Base-by-base conservation (phyloP, 108 stramenopile genomes). In the Pelagomonas calceolata region DNA sequence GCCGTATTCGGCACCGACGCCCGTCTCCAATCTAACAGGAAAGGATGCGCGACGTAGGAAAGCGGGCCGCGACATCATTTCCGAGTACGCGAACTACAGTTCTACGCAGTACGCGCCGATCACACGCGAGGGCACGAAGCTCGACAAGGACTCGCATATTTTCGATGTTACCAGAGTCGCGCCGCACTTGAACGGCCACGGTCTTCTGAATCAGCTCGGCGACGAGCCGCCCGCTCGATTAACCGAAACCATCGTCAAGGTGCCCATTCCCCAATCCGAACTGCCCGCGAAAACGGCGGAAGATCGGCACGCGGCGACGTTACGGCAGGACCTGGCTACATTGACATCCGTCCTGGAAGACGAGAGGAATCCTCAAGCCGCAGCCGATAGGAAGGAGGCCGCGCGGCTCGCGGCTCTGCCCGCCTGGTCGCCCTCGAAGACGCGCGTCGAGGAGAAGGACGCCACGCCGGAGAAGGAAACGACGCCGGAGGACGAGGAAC, bases 41-140 rank as follows among this genome's bases (percentile, higher is more conserved):
- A 0, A 35, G 4, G n/a, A 15, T 7, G 21, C 0, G 34, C 15
- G 36, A 12, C 21, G 0, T 44, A 30, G 5, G n/a, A 26, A 39
- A 15, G 44, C 35, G 18, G n/a, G 66, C 43, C 75, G 82, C 36
- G 85, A 86, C 73, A 82, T 84, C n/a, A 80, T 87, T 39, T 63
- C 74, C 44, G 86, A 80, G 30, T 87, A 87, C 73, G 66, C 66
- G 17, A 84, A 84, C 73, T 82, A 63, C 39, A 65, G 74, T 36
- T 80, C 79, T 26, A 63, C 31, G 15, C 78, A 84, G 26, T 87
- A 86, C 63, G 86, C 86, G 18, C 86, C 86, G 0, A 36, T 85
- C 46, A 60, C 44, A 45, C 71, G 86, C n/a, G 76, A 69, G 26
- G 86, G 86, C 51, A 51, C 68, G 39, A 14, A 31, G 21, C 44